Evolutionary conservation across 2,329 filamentous ascomycete genomes (phyloP).

Genomic region (Sclerotinia subarctica): DNA sequence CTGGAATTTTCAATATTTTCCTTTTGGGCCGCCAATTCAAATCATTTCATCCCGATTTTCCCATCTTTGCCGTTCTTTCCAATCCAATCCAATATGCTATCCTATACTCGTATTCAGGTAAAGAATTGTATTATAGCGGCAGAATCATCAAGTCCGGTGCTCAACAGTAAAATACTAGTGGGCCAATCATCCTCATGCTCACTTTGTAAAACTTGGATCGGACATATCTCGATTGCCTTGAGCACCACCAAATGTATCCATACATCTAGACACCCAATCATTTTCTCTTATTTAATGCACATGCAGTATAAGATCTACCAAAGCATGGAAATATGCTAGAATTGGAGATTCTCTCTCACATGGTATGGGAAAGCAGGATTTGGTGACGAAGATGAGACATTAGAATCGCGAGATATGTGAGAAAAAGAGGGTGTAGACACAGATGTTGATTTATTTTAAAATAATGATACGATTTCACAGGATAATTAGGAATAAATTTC

Average conservation of each 20-base stretch:
- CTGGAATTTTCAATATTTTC: neutral
- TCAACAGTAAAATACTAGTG: neutral
- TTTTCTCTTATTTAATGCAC: neutral
- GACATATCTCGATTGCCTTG: neutral
- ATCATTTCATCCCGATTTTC: neutral
- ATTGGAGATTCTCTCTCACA: neutral
- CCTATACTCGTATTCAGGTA: neutral
- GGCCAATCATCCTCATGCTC: neutral
- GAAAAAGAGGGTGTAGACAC: neutral
- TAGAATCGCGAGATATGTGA: neutral
- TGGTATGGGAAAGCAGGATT: neutral
- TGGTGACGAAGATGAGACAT: neutral
- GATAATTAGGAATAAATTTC: neutral
- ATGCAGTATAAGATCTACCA: neutral
- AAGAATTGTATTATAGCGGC: neutral
- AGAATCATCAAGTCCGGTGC: neutral
- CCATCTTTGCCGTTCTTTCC: neutral
- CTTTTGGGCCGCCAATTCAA: neutral
- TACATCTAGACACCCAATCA: neutral
- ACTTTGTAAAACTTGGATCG: neutral
- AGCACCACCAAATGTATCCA: neutral
- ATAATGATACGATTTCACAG: neutral
- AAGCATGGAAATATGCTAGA: neutral
- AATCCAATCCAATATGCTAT: neutral
- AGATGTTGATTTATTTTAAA: neutral